phyloP scores from a whole-genome alignment of 1,284 basidiomycete genomes.

The Ustilago bromivora region DNA sequence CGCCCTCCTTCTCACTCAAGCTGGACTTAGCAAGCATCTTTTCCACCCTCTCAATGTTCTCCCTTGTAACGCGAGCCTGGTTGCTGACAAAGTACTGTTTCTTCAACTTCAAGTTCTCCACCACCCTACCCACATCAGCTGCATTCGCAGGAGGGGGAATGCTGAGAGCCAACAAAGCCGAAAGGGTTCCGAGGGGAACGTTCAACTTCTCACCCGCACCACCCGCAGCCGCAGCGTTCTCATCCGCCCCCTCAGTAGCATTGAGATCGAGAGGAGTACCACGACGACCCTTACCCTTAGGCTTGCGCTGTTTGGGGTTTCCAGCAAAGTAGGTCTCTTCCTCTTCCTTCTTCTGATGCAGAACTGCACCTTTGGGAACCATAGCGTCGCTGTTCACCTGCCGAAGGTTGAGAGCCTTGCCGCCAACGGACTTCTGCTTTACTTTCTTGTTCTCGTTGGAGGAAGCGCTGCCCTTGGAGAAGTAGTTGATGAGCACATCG shows the following conservation, averaged over 20 bases:
- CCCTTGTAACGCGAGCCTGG: constrained; percentile 73
- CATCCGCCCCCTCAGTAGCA: constrained; percentile 27
- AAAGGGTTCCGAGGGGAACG: constrained; percentile 85
- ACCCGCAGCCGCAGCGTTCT: constrained; percentile 49
- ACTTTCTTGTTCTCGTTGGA: constrained; percentile 11
- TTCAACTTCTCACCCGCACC: constrained; percentile 74
- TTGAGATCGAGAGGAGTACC: constrained; percentile 53
- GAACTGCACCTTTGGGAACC: constrained; percentile 76
- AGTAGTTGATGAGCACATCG: constrained; percentile 89
- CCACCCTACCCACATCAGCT: constrained; percentile 82
- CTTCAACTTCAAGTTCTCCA: constrained; percentile 93
- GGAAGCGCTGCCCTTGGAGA: constrained; percentile 72
- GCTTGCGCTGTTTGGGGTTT: constrained; percentile 74
- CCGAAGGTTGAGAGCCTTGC: constrained; percentile 83
- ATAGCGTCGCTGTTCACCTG: constrained; percentile 78
- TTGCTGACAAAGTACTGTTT: constrained; percentile 89
- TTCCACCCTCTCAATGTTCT: constrained; percentile 66
- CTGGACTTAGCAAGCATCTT: constrained; percentile 55
- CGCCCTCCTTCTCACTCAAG: constrained; percentile 8
- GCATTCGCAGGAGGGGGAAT: constrained; percentile 87
- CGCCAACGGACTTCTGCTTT: constrained; percentile 69
- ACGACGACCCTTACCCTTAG: constrained; percentile 62
- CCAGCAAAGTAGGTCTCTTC: constrained; percentile 86
- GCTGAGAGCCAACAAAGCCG: constrained; percentile 86
- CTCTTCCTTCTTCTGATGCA: constrained; percentile 80